A percentile compares a stretch with the other conserved stretches of the same genome.
phyloP scores from a whole-genome alignment of 2,329 filamentous ascomycete species.

The Phialophora expanda region DNA sequence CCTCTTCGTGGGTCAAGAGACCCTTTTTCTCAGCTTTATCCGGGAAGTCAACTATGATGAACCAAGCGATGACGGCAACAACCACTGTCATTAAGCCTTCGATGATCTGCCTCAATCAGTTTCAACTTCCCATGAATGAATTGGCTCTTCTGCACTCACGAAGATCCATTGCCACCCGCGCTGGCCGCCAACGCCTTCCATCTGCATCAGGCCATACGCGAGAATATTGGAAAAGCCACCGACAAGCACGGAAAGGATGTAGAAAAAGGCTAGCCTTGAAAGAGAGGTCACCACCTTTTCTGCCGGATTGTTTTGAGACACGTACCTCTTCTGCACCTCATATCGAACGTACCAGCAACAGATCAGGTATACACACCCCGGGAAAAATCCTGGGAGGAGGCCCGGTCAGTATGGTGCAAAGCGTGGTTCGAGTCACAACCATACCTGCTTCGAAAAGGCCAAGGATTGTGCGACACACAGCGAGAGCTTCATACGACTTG shows the following conservation, averaged over 20 bases:
- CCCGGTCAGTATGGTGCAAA: not conserved
- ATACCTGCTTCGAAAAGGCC: conserved; percentile 62
- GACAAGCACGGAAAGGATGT: conserved; percentile 31
- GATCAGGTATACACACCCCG: conserved; percentile 34
- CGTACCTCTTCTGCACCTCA: conserved; percentile 34
- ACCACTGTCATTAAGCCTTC: conserved; percentile 40
- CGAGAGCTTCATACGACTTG: conserved; percentile 70
- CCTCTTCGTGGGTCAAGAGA: conserved; percentile 21
- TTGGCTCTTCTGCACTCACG: conserved; percentile 12
- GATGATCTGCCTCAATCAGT: conserved; percentile 27
- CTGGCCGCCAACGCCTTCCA: conserved; percentile 37
- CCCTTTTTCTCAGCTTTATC: conserved; percentile 39
- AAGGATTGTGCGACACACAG: conserved; percentile 67
- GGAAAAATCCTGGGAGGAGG: conserved; percentile 22
- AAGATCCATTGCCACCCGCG: conserved; percentile 42
- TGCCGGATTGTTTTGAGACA: not conserved
- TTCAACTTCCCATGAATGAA: not conserved
- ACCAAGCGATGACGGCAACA: conserved; percentile 39
- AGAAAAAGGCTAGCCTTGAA: conserved; percentile 30
- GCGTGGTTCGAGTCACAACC: not conserved
- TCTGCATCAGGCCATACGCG: conserved; percentile 34
- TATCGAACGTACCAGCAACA: conserved; percentile 35
- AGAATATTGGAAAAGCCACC: conserved; percentile 32
- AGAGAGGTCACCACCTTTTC: not conserved
- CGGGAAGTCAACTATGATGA: conserved; percentile 43